Percentiles rank a stretch among this genome's conserved stretches.
These are phyloP conservation scores for Suillus subalutaceus DNA, from an alignment of 768 basidiomycete species.

Conservation along the genomic window DNA sequence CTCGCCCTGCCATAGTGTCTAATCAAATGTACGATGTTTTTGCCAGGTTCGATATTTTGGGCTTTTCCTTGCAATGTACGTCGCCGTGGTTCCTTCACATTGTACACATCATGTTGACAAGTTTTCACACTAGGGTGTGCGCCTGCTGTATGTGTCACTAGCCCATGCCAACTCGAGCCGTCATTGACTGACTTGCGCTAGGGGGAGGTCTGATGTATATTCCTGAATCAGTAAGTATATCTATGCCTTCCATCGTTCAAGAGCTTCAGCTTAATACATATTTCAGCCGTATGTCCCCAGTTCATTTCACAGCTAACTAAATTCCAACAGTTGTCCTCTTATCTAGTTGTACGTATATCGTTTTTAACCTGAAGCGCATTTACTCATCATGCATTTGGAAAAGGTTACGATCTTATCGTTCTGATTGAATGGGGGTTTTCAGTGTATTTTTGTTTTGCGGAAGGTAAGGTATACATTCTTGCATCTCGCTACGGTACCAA, in stretches of 20 bases:
- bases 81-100: background rate
- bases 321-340: background rate
- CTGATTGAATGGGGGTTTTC: conserved; percentile 7
- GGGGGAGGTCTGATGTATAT: conserved; percentile 8
- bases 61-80: conserved; percentile 5
- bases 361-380: background rate
- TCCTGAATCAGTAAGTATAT: background rate
- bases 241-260: background rate
- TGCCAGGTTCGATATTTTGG: conserved; percentile 4
- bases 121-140: background rate
- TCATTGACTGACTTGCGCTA: background rate
- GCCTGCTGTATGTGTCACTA: conserved; percentile 3
- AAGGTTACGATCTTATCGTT: conserved; percentile 2
- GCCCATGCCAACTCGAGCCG: background rate
- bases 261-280: background rate
- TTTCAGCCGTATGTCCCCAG: background rate
- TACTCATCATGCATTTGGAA: background rate
- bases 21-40: background rate
- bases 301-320: background rate
- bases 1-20: background rate
- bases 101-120: background rate
- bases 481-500: background rate
- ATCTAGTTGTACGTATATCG: background rate
- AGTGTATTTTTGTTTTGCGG: conserved; percentile 6
- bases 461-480: background rate